Percentiles rank a stretch among this genome's conserved stretches.
phyloP scores from a whole-genome alignment of 108 stramenopile genomes.

The Nannochloropsis oceanica region DNA sequence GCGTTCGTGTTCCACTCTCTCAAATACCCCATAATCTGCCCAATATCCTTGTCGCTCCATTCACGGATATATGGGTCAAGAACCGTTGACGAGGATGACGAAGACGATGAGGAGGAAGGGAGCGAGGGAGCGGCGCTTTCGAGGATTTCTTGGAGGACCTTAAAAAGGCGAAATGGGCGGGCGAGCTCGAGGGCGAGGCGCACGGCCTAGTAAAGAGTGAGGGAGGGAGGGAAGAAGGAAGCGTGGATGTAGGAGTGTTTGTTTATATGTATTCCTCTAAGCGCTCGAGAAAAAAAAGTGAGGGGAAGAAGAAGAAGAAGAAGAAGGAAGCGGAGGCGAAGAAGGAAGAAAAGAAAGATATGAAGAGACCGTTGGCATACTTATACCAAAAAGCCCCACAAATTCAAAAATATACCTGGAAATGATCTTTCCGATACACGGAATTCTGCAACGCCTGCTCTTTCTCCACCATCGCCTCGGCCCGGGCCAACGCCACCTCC shows the following conservation, averaged over 20 bases:
- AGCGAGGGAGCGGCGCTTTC: constrained; percentile 29
- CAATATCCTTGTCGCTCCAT: constrained; percentile 50
- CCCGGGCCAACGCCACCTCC: constrained; percentile 44
- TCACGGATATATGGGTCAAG: constrained; percentile 48
- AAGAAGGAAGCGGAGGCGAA: neutral
- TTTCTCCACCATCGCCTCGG: constrained; percentile 56
- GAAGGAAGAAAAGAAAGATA: neutral
- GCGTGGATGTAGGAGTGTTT: neutral
- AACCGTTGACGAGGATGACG: constrained; percentile 26
- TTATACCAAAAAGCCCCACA: neutral
- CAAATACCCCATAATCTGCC: constrained; percentile 62
- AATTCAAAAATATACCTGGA: neutral
- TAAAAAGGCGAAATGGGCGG: constrained; percentile 61
- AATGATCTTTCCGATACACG: neutral
- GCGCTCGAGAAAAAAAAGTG: neutral
- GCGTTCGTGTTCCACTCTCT: constrained; percentile 46
- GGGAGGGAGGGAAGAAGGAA: neutral
- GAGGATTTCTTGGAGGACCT: constrained; percentile 11
- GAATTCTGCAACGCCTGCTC: constrained; percentile 49
- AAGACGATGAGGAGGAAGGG: constrained; percentile 44
- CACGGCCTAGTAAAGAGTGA: constrained; percentile 43
- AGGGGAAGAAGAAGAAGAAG: neutral
- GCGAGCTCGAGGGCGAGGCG: constrained; percentile 60
- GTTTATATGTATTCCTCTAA: too few relatives aligned
- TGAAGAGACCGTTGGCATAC: neutral